A percentile compares a stretch with the other conserved stretches of the same genome.
phyloP scores from a whole-genome alignment of 148 eudicot genomes.

The Vaccinium myrtillus region DNA sequence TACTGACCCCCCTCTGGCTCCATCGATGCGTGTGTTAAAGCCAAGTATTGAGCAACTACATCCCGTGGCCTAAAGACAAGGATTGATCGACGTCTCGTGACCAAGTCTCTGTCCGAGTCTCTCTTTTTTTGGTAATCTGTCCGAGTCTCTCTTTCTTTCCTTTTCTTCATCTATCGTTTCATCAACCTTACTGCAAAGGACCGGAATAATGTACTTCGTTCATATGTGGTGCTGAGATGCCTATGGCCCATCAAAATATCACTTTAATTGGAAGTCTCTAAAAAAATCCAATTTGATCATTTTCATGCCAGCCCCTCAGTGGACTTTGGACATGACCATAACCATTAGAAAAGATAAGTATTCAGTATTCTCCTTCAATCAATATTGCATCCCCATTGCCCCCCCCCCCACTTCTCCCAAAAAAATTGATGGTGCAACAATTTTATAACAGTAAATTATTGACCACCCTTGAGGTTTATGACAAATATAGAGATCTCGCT shows the following conservation, averaged over 20 bases:
- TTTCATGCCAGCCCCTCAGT: constrained; percentile 1
- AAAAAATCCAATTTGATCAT: neutral
- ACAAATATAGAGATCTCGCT: no score
- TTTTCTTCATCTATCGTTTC: no score
- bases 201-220: neutral
- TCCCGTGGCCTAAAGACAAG: neutral
- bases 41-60: no score
- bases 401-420: neutral
- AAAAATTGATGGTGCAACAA: no score
- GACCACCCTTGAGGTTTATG: no score
- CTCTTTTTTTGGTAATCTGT: neutral
- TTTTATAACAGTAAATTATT: no score
- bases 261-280: neutral
- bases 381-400: neutral
- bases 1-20: no score
- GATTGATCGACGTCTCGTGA: neutral
- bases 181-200: no score
- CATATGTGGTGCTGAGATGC: neutral
- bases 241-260: neutral
- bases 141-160: neutral
- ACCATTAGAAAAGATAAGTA: neutral
- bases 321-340: neutral
- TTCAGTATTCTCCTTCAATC: neutral
- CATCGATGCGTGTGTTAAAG: no score
- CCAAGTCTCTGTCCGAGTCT: neutral